Base-by-base conservation (phyloP, 2,329 filamentous ascomycete genomes). In the Colletotrichum lupini region DNA sequence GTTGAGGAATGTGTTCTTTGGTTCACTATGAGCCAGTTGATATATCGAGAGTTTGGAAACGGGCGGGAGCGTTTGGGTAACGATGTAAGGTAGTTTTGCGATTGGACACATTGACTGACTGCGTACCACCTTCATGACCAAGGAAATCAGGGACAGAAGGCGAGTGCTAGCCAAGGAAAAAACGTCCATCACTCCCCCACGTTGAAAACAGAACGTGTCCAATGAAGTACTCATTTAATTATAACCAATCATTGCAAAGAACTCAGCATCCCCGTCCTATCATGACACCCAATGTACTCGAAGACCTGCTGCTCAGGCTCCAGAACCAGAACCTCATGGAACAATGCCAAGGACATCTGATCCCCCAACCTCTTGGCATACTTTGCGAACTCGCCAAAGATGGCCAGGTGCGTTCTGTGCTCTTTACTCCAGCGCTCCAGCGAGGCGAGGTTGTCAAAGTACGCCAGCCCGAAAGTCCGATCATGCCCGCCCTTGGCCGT, bases 211-310 rank as follows among this genome's bases (percentile, higher is more conserved):
- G 7, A 19, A 42, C 19, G 7, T 6, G 7, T 19, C 37, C 14
- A 19, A 7, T 19, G 16, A 16, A 19, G 7, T 19, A 16, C 37
- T 42, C 37, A 42, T 5, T 42, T 6, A 42, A 19, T 7, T 42
- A 19, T 3, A 7, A 19, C 1, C 37, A 42, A 5, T 35, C 32
- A 35, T 6, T 19, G 26, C 8, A 49, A n/a, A 5, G 24, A 30
- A 5, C 24, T 14, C 28, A 77, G 37, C 80, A 85, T 83, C 1
- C 82, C 82, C 1, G 79, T 83, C 35, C 77, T 77, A 9, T 68
- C 72, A 76, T 85, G 83, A 57, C 83, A 85, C 14, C 77, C 80
- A 12, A 85, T 74, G 74, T 85, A 85, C 77, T 85, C 83, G 71
- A 85, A 84, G 6, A 79, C 68, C 75, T 85, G 83, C 78, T 85